A percentile compares a stretch with the other conserved stretches of the same genome.
Evolutionary conservation across 352 stramenopile species (phyloP).

Genomic region (Phytophthora foliorum): DNA sequence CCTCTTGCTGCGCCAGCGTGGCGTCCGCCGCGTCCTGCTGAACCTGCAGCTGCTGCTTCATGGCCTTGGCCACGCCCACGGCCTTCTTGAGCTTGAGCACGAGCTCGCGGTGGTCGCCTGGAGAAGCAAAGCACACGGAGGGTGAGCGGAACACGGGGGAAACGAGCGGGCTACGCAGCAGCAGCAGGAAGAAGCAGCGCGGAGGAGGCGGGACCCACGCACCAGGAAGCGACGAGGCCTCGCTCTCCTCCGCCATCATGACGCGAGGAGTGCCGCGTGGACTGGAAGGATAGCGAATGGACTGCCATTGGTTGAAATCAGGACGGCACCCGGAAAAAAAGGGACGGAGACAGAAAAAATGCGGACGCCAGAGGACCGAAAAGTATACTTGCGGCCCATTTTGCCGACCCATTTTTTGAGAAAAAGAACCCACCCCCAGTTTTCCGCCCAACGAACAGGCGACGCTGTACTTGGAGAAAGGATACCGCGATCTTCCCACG

Average conservation of each 20-base stretch:
- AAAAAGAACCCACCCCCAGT: constrained; percentile 7
- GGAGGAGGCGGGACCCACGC: constrained; percentile 13
- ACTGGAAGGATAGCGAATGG: constrained; percentile 5
- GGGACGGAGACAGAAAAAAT: background rate
- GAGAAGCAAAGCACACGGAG: no score
- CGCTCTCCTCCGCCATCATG: constrained; percentile 42
- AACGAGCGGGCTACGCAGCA: constrained; percentile 18
- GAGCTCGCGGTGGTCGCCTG: constrained; percentile 64
- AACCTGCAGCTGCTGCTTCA: constrained; percentile 54
- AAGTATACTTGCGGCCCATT: constrained; percentile 1
- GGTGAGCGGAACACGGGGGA: constrained; percentile 23
- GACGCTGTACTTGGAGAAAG: constrained; percentile 12
- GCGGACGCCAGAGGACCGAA: no score
- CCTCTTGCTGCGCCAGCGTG: constrained; percentile 53
- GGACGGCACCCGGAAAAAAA: background rate
- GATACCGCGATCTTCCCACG: constrained; percentile 7
- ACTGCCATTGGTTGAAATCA: constrained; percentile 32
- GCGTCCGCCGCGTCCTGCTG: constrained; percentile 42
- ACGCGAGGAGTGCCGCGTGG: constrained; percentile 26
- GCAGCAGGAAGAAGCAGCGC: constrained; percentile 21
- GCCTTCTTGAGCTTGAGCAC: constrained; percentile 66
- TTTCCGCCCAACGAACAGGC: constrained; percentile 5
- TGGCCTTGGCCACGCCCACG: constrained; percentile 52
- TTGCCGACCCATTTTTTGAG: background rate
- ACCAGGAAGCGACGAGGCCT: constrained; percentile 30